A percentile compares a stretch with the other conserved stretches of the same genome.
Evolutionary conservation across 2,329 filamentous ascomycete species (phyloP).

Genomic region (Arthrobotrys megalospora): DNA sequence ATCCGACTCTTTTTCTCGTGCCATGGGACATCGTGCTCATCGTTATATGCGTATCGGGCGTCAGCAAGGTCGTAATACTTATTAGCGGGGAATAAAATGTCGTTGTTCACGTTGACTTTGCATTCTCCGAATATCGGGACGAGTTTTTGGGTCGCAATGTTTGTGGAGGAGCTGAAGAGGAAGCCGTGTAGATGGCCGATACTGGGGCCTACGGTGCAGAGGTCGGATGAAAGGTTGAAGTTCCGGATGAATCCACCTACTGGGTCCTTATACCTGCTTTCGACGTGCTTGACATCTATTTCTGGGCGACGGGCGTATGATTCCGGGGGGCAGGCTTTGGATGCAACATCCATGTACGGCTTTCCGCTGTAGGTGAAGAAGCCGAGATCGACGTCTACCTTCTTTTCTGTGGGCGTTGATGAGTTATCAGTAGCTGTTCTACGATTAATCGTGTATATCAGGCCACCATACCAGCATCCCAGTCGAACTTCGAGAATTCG

Average conservation of each 20-base stretch:
- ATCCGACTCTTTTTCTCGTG: slow-evolving; percentile 72
- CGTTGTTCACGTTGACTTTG: slow-evolving; percentile 79
- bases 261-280: slow-evolving; percentile 71
- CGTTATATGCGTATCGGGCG: slow-evolving; percentile 74
- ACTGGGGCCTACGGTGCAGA: slow-evolving; percentile 78
- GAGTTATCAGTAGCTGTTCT: slow-evolving; percentile 64
- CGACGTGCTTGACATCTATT: slow-evolving; percentile 68
- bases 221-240: slow-evolving; percentile 74
- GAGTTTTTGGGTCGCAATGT: slow-evolving; percentile 73
- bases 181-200: slow-evolving; percentile 77
- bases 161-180: slow-evolving; percentile 75
- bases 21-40: slow-evolving; percentile 74
- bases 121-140: slow-evolving; percentile 79
- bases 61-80: slow-evolving; percentile 76
- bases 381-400: slow-evolving; percentile 57
- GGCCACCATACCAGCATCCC: slow-evolving; percentile 54
- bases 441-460: slow-evolving; percentile 5
- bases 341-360: slow-evolving; percentile 75
- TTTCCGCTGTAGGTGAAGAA: slow-evolving; percentile 70
- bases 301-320: slow-evolving; percentile 73
- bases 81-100: slow-evolving; percentile 77
- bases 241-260: slow-evolving; percentile 76
- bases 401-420: slow-evolving; percentile 64
- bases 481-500: slow-evolving; percentile 62
- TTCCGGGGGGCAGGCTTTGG: slow-evolving; percentile 73